A percentile compares a stretch with the other conserved stretches of the same genome.
These are phyloP conservation scores for Globisporangium apiculatum DNA, from an alignment of 352 stramenopile genomes.

Conservation along the genomic window DNA sequence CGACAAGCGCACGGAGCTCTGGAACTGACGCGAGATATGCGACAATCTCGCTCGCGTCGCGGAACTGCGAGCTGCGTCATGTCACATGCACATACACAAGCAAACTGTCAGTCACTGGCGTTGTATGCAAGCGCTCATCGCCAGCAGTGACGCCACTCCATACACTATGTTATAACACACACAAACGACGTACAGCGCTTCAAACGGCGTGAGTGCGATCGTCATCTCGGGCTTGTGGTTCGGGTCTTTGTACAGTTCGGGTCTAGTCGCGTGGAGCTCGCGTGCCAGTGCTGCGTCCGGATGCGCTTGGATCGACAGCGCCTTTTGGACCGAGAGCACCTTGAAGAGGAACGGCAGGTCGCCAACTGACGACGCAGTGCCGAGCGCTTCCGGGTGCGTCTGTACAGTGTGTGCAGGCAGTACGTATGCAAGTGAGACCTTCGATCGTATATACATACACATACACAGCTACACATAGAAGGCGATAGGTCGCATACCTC, in stretches of 20 bases:
- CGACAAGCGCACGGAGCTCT: constrained; percentile 65
- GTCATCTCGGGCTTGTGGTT: constrained; percentile 99
- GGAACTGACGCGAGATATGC: constrained; percentile 66
- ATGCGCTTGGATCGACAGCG: constrained; percentile 96
- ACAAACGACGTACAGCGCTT: constrained; percentile 77
- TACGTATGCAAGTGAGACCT: background rate
- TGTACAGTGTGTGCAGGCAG: background rate
- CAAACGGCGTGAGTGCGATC: constrained; percentile 96
- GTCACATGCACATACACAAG: background rate
- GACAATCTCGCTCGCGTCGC: constrained; percentile 81
- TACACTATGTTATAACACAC: background rate
- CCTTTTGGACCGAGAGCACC: constrained; percentile 96
- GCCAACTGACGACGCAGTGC: constrained; percentile 17
- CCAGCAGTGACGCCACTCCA: too few species aligned
- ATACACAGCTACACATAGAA: constrained; percentile 13
- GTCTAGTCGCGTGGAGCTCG: constrained; percentile 78
- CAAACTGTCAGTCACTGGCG: background rate
- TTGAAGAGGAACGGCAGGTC: constrained; percentile 99
- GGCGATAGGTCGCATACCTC: constrained; percentile 5
- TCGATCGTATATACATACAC: background rate
- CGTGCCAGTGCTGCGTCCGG: constrained; percentile 78
- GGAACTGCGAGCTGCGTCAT: constrained; percentile 78
- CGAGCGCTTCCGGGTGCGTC: constrained; percentile 30
- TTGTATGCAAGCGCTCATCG: background rate
- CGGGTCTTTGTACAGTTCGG: constrained; percentile 94